A percentile compares a stretch with the other conserved stretches of the same genome.
phyloP scores from a whole-genome alignment of 345 rosid species.

The Moricandia arvensis region DNA sequence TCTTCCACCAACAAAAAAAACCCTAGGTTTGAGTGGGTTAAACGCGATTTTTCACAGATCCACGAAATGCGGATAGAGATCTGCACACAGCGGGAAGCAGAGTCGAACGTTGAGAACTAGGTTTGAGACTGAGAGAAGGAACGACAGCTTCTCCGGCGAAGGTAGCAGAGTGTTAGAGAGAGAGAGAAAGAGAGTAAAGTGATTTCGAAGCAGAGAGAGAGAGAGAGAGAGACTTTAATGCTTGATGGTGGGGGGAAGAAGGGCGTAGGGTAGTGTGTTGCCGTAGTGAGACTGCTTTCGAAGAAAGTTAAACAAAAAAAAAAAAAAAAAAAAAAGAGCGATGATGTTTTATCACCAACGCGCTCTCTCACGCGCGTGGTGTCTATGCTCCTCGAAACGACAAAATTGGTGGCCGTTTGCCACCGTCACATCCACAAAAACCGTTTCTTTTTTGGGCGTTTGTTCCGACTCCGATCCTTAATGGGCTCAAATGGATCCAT shows the following conservation, averaged over 20 bases:
- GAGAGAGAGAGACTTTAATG: conserved; percentile 30
- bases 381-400: conserved; percentile 27
- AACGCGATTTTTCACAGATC: conserved; percentile 50
- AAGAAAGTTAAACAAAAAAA: conserved; percentile 1
- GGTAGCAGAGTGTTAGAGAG: conserved; percentile 19
- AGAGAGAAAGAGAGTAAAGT: conserved; percentile 29
- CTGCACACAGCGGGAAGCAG: conserved; percentile 26
- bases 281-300: conserved; percentile 40
- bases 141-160: conserved; percentile 32
- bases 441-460: conserved; percentile 37
- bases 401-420: conserved; percentile 38
- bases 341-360: conserved; percentile 7
- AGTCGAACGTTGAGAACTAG: conserved; percentile 4
- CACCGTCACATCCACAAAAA: conserved; percentile 34
- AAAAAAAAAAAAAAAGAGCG: not conserved
- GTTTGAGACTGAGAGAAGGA: not conserved
- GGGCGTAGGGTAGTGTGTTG: conserved; percentile 41
- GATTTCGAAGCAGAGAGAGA: conserved; percentile 20
- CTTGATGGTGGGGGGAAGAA: conserved; percentile 34
- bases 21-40: conserved; percentile 48
- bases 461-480: not conserved
- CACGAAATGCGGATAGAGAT: conserved; percentile 60
- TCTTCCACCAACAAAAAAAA: conserved; percentile 29
- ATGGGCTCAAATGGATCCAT: not conserved
- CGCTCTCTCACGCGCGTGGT: not conserved